Percentiles rank a stretch among this genome's conserved stretches.
Evolutionary conservation across 2,329 filamentous ascomycete genomes (phyloP).

Genomic region (Microcyclospora tardicrescens): DNA sequence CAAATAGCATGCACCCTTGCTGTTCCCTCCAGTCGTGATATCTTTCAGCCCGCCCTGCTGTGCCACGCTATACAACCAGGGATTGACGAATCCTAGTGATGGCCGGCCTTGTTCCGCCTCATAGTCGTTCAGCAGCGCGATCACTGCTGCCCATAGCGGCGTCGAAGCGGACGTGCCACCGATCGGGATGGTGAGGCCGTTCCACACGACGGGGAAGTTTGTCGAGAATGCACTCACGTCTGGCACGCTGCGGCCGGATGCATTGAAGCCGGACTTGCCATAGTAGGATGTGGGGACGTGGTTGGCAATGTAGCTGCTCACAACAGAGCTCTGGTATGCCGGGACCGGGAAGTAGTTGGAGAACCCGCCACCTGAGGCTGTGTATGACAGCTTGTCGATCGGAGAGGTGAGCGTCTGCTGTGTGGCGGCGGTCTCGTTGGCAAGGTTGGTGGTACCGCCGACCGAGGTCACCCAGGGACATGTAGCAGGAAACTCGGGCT

Average conservation of each 20-base stretch:
- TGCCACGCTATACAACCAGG: constrained; percentile 1
- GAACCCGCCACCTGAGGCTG: constrained; percentile 31
- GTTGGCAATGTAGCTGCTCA: constrained; percentile 28
- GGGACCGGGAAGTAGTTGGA: constrained; percentile 33
- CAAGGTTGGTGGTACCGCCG: constrained; percentile 22
- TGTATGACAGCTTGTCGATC: constrained; percentile 6
- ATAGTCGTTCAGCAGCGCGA: constrained; percentile 49
- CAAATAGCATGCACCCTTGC: constrained; percentile 9
- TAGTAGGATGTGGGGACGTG: constrained; percentile 15
- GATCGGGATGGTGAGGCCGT: constrained; percentile 23
- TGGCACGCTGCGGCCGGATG: constrained; percentile 29
- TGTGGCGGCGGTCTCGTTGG: constrained; percentile 12
- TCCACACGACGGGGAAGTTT: constrained; percentile 23
- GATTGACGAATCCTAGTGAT: constrained; percentile 1
- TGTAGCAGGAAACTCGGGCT: constrained; percentile 33
- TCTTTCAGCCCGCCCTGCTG: constrained; percentile 35
- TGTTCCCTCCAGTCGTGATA: constrained; percentile 25
- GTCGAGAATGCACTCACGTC: constrained; percentile 36
- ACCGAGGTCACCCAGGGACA: constrained; percentile 36
- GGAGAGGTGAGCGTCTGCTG: constrained; percentile 7
- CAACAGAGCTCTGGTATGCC: constrained; percentile 30
- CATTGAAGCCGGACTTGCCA: constrained; percentile 26
- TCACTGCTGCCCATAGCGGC: constrained; percentile 45
- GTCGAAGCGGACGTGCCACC: constrained; percentile 39
- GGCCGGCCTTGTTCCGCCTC: not conserved